Evolutionary conservation across 108 stramenopile species (phyloP), one percentile per base, ranked within the genome.

Genomic region (Poteriospumella lacustris): DNA sequence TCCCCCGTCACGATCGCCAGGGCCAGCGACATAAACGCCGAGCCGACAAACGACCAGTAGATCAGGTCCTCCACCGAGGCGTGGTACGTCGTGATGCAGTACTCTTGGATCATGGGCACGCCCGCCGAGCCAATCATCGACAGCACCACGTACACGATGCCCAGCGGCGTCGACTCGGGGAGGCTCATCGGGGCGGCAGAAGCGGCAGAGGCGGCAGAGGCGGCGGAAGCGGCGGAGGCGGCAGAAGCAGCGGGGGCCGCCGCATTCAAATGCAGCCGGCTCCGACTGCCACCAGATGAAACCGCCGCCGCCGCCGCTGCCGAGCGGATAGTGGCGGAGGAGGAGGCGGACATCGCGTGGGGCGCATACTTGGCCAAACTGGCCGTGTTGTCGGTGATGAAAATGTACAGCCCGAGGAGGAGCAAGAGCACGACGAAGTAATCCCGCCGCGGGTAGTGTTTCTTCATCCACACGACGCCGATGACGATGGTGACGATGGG

Each of bases 401-500:
- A 73, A 56, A 73, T 19, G 42, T 73, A 73, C 42, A 73, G 36
- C 5, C 70, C 70, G 3, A 73, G 12, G 9, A 73, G 26, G 28
- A 73, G 31, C 41, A 73, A 19, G 15, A 56, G 26, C 36, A 56
- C 70, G 26, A 73, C 70, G 5, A 56, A 36, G 42, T 73, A 73
- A 56, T 73, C 67, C 38, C 62, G 39, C 31, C 24, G 19, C 44
- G 56, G 72, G 3, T 81, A 81, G 15, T 38, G 58, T 75, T 76
- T 76, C 36, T 41, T 39, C 75, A 81, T 26, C 12, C 72, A 76
- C 24, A 42, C 47, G 29, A 33, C 76, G 24, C 80, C 80, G 28
- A 67, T 42, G 0, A 81, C 12, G 43, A 81, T 76, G 1, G 75
- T 81, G 3, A 75, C 52, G 1, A 81, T 59, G 0, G 60, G 72